phyloP scores from a whole-genome alignment of 192 early-diverging fungal genomes.

The Dispira simplex region DNA sequence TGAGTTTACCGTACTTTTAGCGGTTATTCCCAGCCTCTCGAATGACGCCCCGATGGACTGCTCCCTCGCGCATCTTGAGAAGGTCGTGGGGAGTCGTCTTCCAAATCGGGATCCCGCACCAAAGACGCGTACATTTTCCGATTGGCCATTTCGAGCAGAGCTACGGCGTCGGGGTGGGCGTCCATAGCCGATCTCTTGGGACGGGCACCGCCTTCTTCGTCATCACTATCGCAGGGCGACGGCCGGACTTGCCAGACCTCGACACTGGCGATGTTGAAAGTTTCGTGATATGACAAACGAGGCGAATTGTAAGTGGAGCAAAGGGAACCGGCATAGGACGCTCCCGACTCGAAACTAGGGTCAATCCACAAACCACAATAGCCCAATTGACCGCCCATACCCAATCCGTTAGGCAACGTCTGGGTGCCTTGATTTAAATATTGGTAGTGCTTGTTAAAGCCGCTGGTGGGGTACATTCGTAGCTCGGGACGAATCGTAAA shows the following conservation, averaged over 20 bases:
- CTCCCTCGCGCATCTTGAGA: too few species aligned
- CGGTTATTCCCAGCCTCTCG: background rate
- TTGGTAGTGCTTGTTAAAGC: conserved; percentile 52
- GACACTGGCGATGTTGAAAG: conserved; percentile 46
- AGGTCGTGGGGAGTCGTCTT: background rate
- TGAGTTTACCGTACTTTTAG: background rate
- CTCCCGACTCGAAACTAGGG: conserved; percentile 37
- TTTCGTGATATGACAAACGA: conserved; percentile 28
- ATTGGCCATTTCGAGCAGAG: conserved; percentile 55
- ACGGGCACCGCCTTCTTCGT: conserved; percentile 18
- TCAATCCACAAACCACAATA: conserved; percentile 60
- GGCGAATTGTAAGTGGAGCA: conserved; percentile 50
- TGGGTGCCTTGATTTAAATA: conserved; percentile 60
- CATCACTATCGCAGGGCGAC: conserved; percentile 23
- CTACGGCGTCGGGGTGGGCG: conserved; percentile 44
- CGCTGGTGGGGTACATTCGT: conserved; percentile 19
- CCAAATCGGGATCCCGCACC: conserved; percentile 28
- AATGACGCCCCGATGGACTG: too few species aligned
- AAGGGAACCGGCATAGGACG: conserved; percentile 36
- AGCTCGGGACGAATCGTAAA: conserved; percentile 23
- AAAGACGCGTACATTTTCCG: conserved; percentile 53
- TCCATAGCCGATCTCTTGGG: conserved; percentile 38
- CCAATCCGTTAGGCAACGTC: conserved; percentile 56
- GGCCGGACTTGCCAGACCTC: conserved; percentile 63
- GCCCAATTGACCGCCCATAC: conserved; percentile 57